Percentiles rank a stretch among this genome's conserved stretches.
phyloP scores from a whole-genome alignment of 805 yeast genomes.

The Ogataea salicorniae region DNA sequence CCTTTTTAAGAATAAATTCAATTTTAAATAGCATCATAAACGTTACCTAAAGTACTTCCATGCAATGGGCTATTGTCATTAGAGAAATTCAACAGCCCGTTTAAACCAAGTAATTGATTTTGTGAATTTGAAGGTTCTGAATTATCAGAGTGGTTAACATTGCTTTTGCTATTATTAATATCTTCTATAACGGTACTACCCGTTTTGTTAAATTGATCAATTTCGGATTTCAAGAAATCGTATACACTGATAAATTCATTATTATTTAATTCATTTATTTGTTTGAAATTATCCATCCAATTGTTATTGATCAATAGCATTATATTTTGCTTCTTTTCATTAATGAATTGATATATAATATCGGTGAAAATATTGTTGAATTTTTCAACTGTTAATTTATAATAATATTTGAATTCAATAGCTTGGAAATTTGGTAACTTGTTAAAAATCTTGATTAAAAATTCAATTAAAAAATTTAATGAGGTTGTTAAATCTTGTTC shows the following conservation, averaged over 20 bases:
- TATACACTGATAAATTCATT: conserved; percentile 23
- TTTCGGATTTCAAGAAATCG: conserved; percentile 23
- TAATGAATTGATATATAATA: conserved; percentile 22
- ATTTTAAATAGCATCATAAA: conserved; percentile 21
- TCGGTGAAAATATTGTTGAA: conserved; percentile 28
- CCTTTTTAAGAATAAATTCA: background rate
- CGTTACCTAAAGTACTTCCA: conserved; percentile 24
- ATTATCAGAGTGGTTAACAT: background rate
- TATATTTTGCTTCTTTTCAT: conserved; percentile 30
- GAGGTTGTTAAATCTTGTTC: conserved; percentile 50
- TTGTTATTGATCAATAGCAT: conserved; percentile 28
- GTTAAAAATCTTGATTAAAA: conserved; percentile 53
- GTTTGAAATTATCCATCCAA: conserved; percentile 26
- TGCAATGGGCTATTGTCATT: conserved; percentile 27
- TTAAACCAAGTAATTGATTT: conserved; percentile 22
- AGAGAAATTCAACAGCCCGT: conserved; percentile 26
- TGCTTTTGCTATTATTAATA: background rate
- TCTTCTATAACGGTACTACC: conserved; percentile 16
- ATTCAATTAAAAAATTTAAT: conserved; percentile 55
- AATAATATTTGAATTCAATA: conserved; percentile 46
- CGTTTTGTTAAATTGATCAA: conserved; percentile 21
- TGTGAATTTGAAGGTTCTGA: conserved; percentile 4
- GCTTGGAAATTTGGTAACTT: conserved; percentile 63
- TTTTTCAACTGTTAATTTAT: conserved; percentile 30
- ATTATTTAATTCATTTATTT: conserved; percentile 28